phyloP scores from a whole-genome alignment of 225 moss, liverwort and hornwort species.

The Pleurozium schreberi region DNA sequence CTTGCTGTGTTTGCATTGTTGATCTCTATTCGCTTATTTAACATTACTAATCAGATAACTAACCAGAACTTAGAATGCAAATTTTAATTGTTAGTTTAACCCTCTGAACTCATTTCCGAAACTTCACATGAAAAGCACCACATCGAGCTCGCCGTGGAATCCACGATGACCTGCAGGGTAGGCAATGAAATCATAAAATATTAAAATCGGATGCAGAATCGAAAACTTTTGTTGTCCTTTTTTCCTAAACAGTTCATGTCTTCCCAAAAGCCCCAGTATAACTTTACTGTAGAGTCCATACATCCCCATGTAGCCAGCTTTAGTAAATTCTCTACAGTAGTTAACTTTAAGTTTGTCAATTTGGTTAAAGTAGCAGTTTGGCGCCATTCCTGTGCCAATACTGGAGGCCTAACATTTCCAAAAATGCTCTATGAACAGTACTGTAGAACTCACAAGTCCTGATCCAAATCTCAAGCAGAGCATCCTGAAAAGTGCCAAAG shows the following conservation, averaged over 20 bases:
- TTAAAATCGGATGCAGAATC: too few species aligned
- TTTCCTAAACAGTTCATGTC: too few species aligned
- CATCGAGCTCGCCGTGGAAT: background rate
- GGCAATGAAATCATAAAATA: background rate
- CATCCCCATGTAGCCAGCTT: background rate
- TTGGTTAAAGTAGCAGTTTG: background rate
- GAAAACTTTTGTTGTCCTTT: background rate
- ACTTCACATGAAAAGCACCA: background rate
- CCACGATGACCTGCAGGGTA: too few species aligned
- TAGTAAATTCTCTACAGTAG: background rate
- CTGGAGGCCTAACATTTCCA: too few species aligned
- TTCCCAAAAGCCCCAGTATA: too few species aligned
- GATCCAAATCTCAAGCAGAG: background rate
- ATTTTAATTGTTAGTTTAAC: background rate
- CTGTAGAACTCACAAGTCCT: background rate
- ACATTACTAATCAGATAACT: too few species aligned
- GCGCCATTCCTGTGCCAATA: too few species aligned
- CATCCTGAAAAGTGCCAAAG: background rate
- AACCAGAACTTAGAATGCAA: background rate
- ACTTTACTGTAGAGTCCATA: background rate
- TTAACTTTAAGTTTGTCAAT: background rate
- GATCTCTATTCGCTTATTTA: background rate
- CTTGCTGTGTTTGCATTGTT: background rate
- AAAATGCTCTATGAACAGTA: background rate
- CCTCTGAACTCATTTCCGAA: background rate